Conservation (phyloP, 495 filamentous ascomycete genomes). For the Neurospora terricola region DNA sequence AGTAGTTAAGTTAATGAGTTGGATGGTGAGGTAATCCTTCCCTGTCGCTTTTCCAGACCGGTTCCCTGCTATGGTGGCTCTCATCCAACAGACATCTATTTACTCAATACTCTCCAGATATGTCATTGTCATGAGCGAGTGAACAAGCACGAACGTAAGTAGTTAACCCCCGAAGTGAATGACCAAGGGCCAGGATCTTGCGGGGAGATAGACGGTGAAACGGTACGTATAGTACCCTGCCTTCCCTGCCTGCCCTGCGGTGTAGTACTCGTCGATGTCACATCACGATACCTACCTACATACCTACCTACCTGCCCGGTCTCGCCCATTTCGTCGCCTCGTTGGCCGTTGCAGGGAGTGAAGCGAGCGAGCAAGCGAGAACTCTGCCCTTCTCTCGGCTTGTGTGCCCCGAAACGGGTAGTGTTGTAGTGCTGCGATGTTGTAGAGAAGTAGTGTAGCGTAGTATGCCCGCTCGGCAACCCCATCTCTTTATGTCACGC, state of each 20-base stretch:
- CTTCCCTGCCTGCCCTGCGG: neutral
- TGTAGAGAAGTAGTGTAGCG: neutral
- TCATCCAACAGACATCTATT: neutral
- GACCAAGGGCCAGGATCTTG: neutral
- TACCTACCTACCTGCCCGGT: neutral
- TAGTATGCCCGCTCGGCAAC: neutral
- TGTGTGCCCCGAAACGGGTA: neutral
- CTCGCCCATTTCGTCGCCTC: neutral
- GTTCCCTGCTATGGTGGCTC: neutral
- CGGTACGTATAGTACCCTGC: neutral
- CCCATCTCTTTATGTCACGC: neutral
- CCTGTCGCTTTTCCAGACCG: neutral
- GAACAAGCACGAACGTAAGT: neutral
- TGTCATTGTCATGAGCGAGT: neutral
- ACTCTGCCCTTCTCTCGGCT: neutral
- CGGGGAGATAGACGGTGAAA: neutral
- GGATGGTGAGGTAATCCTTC: neutral
- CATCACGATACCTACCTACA: neutral
- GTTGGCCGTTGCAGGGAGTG: neutral
- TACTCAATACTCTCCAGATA: neutral
- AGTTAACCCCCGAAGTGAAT: neutral
- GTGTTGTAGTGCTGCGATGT: neutral
- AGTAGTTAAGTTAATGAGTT: neutral
- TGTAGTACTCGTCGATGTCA: neutral
- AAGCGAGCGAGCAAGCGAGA: neutral